Evolutionary conservation across 768 basidiomycete species (phyloP), one percentile per base, ranked within the genome.

Genomic region (Leccinum arenicola): DNA sequence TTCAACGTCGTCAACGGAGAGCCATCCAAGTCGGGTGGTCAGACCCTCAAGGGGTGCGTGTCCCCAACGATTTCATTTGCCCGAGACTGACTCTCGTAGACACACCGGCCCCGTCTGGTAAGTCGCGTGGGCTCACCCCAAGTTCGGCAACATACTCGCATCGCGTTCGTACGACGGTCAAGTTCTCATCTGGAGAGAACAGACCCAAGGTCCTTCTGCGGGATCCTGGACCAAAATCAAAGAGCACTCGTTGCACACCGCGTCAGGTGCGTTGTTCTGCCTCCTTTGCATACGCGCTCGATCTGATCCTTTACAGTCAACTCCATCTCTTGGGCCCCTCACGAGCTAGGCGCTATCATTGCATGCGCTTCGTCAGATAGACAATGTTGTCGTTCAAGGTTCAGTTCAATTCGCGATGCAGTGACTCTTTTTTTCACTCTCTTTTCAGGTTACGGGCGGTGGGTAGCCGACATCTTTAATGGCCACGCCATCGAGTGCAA

Each of bases 111-210:
- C 97, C 7, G 95, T 99, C 38, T 98, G 96, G 95, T 94, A 96
- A 68, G 88, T 98, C 53, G 85, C 95, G 23, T 99, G 97, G 97
- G 96, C 92, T 3, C 96, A 99, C 67, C 97, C 97, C 23, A 97
- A 94, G 73, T 99, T 91, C 68, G 97, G 97, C 2, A 86, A 90
- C 61, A 96, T 99, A 68, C 85, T 99, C 55, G 96, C 96, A 29
- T 95, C 93, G n/a, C 96, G 94, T 70, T 97, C 95, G 5, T 98
- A 98, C 73, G 97, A 99, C 67, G 96, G 97, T 50, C 93, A 96
- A 68, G 97, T 97, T 19, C 83, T 98, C 75, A 94, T 99, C 64
- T 99, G 97, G 97, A 97, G 95, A 69, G 95, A 98, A 73, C 89
- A 92, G 70, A 64, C 61, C 0, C 70, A 70, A 53, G 84, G 83